Conservation (phyloP, 2,329 filamentous ascomycete species). For the Penicillium fuscoglaucum region DNA sequence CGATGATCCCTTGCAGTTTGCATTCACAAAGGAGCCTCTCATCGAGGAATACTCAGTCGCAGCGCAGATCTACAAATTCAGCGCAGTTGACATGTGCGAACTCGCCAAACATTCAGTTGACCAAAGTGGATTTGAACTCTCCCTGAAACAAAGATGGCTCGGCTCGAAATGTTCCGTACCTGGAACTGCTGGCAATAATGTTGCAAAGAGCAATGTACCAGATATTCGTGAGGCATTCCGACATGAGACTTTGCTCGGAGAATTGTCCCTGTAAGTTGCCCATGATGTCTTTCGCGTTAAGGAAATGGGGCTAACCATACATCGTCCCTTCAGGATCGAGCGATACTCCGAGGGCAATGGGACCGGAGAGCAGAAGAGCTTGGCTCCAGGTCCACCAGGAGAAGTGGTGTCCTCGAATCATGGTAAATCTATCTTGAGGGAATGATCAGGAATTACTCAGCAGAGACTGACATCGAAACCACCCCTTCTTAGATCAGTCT, state of each 20-base stretch:
- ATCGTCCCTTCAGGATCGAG: slow-evolving; percentile 28
- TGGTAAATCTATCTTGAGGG: slow-evolving; percentile 5
- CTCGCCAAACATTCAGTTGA: slow-evolving; percentile 92
- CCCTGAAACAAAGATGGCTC: slow-evolving; percentile 89
- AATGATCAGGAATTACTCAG: background rate
- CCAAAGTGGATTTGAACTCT: slow-evolving; percentile 89
- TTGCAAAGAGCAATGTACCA: slow-evolving; percentile 95
- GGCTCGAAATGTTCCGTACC: slow-evolving; percentile 74
- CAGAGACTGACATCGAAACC: background rate
- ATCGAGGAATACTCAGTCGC: slow-evolving; percentile 98
- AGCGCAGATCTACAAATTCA: slow-evolving; percentile 97
- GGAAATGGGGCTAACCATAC: background rate
- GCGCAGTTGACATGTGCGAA: slow-evolving; percentile 97
- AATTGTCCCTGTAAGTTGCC: slow-evolving; percentile 72
- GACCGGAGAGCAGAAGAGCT: slow-evolving; percentile 25
- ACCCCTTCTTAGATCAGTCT: background rate
- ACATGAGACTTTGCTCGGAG: slow-evolving; percentile 79
- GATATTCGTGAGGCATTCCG: slow-evolving; percentile 88
- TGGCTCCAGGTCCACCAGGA: slow-evolving; percentile 15
- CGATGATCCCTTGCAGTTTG: slow-evolving; percentile 95
- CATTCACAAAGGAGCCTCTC: slow-evolving; percentile 95
- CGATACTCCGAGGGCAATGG: slow-evolving; percentile 26
- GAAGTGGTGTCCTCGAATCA: background rate
- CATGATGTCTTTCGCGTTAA: background rate
- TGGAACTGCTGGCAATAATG: slow-evolving; percentile 81